A percentile compares a stretch with the other conserved stretches of the same genome.
Conservation (phyloP, 228 moss, liverwort and hornwort genomes). For the Sphagnum fallax region DNA sequence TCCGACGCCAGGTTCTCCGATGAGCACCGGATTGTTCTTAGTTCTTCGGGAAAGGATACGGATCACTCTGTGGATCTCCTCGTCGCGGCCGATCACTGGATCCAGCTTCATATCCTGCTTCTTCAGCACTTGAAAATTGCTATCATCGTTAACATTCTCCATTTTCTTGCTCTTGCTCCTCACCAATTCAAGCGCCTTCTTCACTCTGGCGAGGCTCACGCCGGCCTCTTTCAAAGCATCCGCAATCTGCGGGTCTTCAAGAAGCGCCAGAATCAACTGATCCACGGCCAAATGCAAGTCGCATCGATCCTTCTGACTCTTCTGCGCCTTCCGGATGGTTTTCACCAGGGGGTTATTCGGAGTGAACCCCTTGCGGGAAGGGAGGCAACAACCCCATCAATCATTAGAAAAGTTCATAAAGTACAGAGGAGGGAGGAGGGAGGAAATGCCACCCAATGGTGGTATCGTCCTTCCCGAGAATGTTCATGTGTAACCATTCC, state of each 20-base stretch:
- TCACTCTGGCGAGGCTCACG: constrained; percentile 16
- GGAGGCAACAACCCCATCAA: too few species aligned
- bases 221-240: constrained; percentile 40
- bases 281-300: constrained; percentile 38
- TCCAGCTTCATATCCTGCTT: constrained; percentile 40
- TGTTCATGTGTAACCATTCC: too few species aligned
- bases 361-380: too few species aligned
- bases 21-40: too few species aligned
- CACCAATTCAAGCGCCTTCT: constrained; percentile 18
- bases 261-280: constrained; percentile 32
- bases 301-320: constrained; percentile 28
- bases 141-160: constrained; percentile 24
- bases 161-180: constrained; percentile 32
- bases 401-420: too few species aligned
- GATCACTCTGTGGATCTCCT: constrained; percentile 41
- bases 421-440: too few species aligned
- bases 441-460: too few species aligned
- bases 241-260: constrained; percentile 36
- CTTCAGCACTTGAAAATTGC: constrained; percentile 39
- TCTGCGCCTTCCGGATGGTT: constrained; percentile 29
- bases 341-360: constrained; percentile 21
- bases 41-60: constrained; percentile 33
- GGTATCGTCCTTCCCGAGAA: too few species aligned
- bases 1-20: constrained; percentile 19
- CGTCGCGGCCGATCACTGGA: constrained; percentile 48